Evolutionary conservation across 352 stramenopile genomes (phyloP).

Genomic region (Elongisporangium prolatum): DNA sequence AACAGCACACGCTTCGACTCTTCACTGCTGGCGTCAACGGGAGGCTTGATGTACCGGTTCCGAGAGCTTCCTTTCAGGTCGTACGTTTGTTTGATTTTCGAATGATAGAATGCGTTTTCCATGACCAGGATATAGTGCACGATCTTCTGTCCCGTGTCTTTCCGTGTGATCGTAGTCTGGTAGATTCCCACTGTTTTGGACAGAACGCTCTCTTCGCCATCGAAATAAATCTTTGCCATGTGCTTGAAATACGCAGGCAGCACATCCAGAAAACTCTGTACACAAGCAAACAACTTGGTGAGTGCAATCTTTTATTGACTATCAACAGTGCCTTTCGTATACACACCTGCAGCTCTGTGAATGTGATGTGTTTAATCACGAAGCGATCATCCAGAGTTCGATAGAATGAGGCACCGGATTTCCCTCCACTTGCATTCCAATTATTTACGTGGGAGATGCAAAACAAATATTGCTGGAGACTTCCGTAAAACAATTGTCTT

Average conservation of each 20-base stretch:
- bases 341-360: conserved; percentile 96
- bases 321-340: neutral
- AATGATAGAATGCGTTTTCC: conserved; percentile 96
- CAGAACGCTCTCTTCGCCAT: conserved; percentile 91
- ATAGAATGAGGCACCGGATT: conserved; percentile 96
- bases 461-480: conserved; percentile 60
- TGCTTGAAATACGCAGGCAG: conserved; percentile 96
- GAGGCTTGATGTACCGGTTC: conserved; percentile 87
- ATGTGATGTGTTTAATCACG: conserved; percentile 98
- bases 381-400: conserved; percentile 95
- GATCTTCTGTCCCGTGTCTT: conserved; percentile 86
- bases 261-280: conserved; percentile 77
- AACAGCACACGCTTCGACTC: conserved; percentile 51
- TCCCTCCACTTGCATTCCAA: conserved; percentile 95
- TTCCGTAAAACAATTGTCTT: conserved; percentile 86
- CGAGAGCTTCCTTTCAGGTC: conserved; percentile 98
- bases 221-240: conserved; percentile 95
- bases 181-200: conserved; percentile 98
- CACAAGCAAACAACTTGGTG: neutral
- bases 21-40: conserved; percentile 15
- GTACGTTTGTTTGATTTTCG: conserved; percentile 93
- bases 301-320: neutral
- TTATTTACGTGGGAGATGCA: conserved; percentile 77
- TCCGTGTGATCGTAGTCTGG: conserved; percentile 95
- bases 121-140: conserved; percentile 92